These are phyloP conservation scores for Oidium heveae DNA, from an alignment of 2,329 filamentous ascomycete species.

Conservation along the genomic window DNA sequence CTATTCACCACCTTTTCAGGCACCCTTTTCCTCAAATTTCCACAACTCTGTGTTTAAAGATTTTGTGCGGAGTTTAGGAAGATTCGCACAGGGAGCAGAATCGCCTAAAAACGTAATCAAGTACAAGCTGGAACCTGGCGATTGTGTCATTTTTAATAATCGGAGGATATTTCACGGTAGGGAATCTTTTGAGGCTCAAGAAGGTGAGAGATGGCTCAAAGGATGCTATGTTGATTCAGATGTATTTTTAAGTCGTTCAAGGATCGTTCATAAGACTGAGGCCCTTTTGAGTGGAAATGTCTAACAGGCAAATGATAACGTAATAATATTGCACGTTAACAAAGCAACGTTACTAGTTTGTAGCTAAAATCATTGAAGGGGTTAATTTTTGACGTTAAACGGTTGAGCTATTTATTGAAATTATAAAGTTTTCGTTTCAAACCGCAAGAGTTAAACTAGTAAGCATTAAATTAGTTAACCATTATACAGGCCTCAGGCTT, in stretches of 20 bases:
- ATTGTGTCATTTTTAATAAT: constrained; percentile 90
- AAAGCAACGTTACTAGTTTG: too few species aligned
- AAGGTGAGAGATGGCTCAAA: constrained; percentile 53
- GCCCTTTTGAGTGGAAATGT: too few species aligned
- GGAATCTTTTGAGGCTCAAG: constrained; percentile 40
- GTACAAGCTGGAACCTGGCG: constrained; percentile 50
- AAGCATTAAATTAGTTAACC: too few species aligned
- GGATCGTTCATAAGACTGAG: constrained; percentile 14
- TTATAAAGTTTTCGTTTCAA: too few species aligned
- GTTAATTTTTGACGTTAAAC: too few species aligned
- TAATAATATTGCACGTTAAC: too few species aligned
- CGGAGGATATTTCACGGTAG: constrained; percentile 64
- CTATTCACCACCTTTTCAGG: constrained; percentile 68
- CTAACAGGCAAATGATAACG: too few species aligned
- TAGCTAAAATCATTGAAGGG: too few species aligned
- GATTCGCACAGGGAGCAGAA: constrained; percentile 36
- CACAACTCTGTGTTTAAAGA: constrained; percentile 1
- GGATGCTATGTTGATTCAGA: constrained; percentile 60
- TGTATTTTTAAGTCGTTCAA: constrained; percentile 25
- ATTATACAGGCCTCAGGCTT: too few species aligned
- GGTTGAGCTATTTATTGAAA: too few species aligned
- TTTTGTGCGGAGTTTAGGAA: constrained; percentile 24
- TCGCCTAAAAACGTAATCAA: constrained; percentile 33
- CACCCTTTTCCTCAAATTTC: constrained; percentile 9
- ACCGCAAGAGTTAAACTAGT: too few species aligned